These are phyloP conservation scores for Solanum paucissectum DNA, from an alignment of 257 asterid species.

Conservation along the genomic window DNA sequence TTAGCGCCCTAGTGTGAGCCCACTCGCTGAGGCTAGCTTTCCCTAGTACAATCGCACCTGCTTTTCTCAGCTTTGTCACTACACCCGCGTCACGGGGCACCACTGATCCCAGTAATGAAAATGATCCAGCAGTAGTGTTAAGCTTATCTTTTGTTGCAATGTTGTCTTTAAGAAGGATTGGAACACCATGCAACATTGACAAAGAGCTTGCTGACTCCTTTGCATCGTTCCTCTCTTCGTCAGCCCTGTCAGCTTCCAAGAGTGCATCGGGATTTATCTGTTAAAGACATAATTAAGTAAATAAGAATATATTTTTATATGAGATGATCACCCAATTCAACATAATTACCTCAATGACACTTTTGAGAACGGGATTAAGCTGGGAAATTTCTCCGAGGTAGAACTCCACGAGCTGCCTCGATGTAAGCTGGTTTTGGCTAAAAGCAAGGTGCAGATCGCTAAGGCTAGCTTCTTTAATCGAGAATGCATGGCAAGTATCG, in stretches of 20 bases:
- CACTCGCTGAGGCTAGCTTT: slow-evolving; percentile 48
- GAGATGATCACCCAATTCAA: neutral
- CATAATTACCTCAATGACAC: slow-evolving; percentile 27
- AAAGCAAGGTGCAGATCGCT: slow-evolving; percentile 27
- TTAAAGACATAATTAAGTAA: neutral
- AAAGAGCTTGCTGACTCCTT: neutral
- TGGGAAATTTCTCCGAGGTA: slow-evolving; percentile 20
- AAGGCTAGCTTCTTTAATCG: slow-evolving; percentile 47
- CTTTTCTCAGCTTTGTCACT: slow-evolving; percentile 27
- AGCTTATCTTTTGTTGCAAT: slow-evolving; percentile 41
- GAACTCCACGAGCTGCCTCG: slow-evolving; percentile 32
- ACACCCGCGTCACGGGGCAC: slow-evolving; percentile 37
- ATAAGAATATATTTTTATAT: neutral
- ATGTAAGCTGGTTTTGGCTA: slow-evolving; percentile 15
- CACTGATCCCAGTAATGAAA: slow-evolving; percentile 28
- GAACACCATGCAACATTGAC: slow-evolving; percentile 25
- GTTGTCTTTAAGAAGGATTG: slow-evolving; percentile 34
- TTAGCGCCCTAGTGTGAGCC: slow-evolving; percentile 21
- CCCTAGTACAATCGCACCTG: slow-evolving; percentile 39
- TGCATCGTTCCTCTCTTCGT: slow-evolving; percentile 14
- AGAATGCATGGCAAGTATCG: slow-evolving; percentile 11
- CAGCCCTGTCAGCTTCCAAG: slow-evolving; percentile 28
- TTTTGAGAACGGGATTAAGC: slow-evolving; percentile 33
- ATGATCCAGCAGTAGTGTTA: slow-evolving; percentile 44
- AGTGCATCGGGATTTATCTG: slow-evolving; percentile 36